phyloP scores from a whole-genome alignment of 2,329 filamentous ascomycete species.

The Helotiales sp. region DNA sequence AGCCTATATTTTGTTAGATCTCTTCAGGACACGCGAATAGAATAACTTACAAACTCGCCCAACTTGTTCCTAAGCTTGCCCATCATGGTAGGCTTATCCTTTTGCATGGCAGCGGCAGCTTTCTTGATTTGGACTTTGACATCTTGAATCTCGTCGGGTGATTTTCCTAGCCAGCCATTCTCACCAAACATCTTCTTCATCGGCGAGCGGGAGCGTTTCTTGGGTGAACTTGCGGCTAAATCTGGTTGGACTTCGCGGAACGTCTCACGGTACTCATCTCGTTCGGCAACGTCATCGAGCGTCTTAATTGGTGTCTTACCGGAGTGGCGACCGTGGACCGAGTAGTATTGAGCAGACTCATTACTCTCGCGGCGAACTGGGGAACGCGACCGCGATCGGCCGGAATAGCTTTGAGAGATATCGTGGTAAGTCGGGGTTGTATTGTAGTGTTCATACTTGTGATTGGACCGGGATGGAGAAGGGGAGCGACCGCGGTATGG shows the following conservation, averaged over 20 bases:
- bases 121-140: constrained; percentile 25
- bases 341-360: constrained; percentile 1
- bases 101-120: constrained; percentile 11
- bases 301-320: constrained; percentile 30
- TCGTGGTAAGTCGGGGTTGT: constrained; percentile 11
- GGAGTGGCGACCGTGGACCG: constrained; percentile 16
- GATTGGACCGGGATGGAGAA: not conserved
- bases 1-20: constrained; percentile 29
- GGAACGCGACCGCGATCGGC: not conserved
- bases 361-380: constrained; percentile 5
- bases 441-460: constrained; percentile 7
- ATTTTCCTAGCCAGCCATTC: constrained; percentile 40
- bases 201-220: constrained; percentile 41
- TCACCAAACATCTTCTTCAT: constrained; percentile 45
- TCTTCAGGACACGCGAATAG: no score
- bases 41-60: constrained; percentile 39
- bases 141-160: constrained; percentile 31
- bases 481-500: constrained; percentile 19
- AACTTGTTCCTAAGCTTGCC: constrained; percentile 40
- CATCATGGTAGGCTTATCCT: constrained; percentile 38
- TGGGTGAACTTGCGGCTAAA: constrained; percentile 22
- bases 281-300: constrained; percentile 30
- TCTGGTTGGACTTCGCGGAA: constrained; percentile 4
- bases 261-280: constrained; percentile 23
- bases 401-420: not conserved